Evolutionary conservation across 345 rosid genomes (phyloP).

Genomic region (Orychophragmus violaceus): DNA sequence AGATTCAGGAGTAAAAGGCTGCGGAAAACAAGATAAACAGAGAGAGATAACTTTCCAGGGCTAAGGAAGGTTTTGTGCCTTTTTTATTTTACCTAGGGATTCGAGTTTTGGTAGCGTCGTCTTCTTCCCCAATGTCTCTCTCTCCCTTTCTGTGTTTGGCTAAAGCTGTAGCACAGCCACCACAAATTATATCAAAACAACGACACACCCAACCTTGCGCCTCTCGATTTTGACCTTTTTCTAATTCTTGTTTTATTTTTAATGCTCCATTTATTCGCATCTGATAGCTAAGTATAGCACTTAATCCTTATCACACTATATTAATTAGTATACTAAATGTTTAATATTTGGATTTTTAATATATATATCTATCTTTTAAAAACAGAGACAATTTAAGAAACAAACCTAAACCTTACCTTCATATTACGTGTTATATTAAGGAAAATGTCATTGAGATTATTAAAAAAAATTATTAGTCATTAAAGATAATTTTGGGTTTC

Average conservation of each 20-base stretch:
- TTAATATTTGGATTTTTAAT: too few relatives aligned
- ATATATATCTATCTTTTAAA: too few relatives aligned
- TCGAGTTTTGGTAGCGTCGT: constrained; percentile 27
- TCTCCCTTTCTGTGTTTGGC: not conserved
- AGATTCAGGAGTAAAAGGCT: constrained; percentile 14
- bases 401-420: too few relatives aligned
- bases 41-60: not conserved
- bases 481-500: too few relatives aligned
- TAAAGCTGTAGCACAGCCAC: constrained; percentile 26
- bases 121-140: not conserved
- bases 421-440: too few relatives aligned
- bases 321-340: not conserved
- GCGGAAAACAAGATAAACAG: constrained; percentile 19
- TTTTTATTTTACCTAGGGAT: constrained; percentile 3
- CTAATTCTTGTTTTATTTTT: not conserved
- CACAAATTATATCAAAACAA: constrained; percentile 28
- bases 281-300: too few relatives aligned
- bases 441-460: too few relatives aligned
- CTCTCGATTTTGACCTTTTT: constrained; percentile 40
- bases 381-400: too few relatives aligned
- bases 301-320: not conserved
- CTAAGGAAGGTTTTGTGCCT: not conserved
- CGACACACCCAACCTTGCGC: constrained; percentile 26
- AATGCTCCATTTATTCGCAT: not conserved
- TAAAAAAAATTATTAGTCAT: too few relatives aligned